Evolutionary conservation across 495 filamentous ascomycete genomes (phyloP).

Genomic region (Tuber brumale): DNA sequence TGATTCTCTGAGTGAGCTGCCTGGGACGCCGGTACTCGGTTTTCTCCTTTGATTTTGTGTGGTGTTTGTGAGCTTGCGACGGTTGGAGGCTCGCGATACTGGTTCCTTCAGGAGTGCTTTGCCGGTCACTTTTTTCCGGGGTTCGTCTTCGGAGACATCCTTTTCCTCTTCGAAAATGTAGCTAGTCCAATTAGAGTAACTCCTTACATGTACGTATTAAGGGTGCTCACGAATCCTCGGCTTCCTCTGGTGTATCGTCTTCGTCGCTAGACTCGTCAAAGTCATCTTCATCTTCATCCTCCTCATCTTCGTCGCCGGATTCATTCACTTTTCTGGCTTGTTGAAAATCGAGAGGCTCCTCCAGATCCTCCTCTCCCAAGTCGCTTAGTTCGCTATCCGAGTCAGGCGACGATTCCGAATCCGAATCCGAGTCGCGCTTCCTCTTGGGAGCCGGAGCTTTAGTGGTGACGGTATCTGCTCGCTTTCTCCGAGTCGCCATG

Average conservation of each 20-base stretch:
- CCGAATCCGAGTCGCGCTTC: conserved; percentile 16
- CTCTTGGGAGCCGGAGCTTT: conserved; percentile 23
- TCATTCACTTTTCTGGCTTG: conserved; percentile 25
- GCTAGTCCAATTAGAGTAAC: conserved; percentile 19
- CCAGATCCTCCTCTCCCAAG: conserved; percentile 53
- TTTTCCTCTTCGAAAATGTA: conserved; percentile 45
- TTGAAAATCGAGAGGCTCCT: conserved; percentile 28
- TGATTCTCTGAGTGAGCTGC: conserved; percentile 19
- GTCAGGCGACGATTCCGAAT: conserved; percentile 18
- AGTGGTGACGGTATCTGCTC: conserved; percentile 10
- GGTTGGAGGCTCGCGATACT: conserved; percentile 17
- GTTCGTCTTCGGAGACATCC: conserved; percentile 42
- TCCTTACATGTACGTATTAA: conserved; percentile 1
- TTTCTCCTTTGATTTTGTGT: conserved; percentile 22
- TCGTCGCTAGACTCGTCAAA: conserved; percentile 47
- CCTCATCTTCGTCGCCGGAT: conserved; percentile 48
- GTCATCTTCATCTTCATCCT: conserved; percentile 48
- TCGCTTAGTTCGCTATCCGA: conserved; percentile 39
- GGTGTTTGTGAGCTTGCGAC: conserved; percentile 8
- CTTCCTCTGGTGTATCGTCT: conserved; percentile 38
- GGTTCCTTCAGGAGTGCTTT: conserved; percentile 15
- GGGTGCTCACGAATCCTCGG: conserved; percentile 33
- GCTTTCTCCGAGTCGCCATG: background rate
- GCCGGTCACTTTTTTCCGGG: conserved; percentile 14
- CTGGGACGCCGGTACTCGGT: conserved; percentile 14